Base-by-base conservation (phyloP, 164 flowering plant genomes). In the Nymphaea thermarum region DNA sequence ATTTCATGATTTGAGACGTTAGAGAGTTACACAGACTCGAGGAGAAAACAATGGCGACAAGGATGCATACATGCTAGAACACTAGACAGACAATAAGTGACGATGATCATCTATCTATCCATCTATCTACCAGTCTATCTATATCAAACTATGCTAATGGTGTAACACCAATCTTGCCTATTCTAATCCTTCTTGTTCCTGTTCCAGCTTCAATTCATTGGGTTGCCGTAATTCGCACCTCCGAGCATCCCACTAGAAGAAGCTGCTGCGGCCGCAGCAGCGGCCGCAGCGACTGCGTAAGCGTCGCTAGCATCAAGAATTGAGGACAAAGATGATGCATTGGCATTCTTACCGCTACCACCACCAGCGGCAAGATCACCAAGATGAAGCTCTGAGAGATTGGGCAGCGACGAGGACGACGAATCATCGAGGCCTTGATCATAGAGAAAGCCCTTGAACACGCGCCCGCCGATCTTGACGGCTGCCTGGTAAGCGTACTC, bases 401-500 rank as follows among this genome's bases (percentile, higher is more conserved):
- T 86, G 0, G 94, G 97, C 71, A 89, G 75, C 2, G 64, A 62
- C 7, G 64, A 62, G 18, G n/a, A 62, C 70, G 81, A 71, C 10
- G 53, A 44, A 7, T 74, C 65, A 43, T 85, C 90, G 0, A 80
- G 83, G 10, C 93, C 93, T 72, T 87, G 86, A 70, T 87, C 86
- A 65, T 87, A 87, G 43, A 87, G 82, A 67, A 87, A 78, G 42
- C 93, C 93, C 74, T 83, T 85, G 78, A 89, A 93, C 16, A 93
- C 87, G 76, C 86, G 97, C 12, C 98, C 97, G 4, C 91, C 90
- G 41, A 93, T 93, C 75, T 80, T 91, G 42, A 91, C 98, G 42
- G 87, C 81, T 0, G 94, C 97, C 64, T 93, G 96, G 67, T 93
- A 93, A 0, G 96, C 98, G 66, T 80, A 89, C 75, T 93, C 93